phyloP scores from a whole-genome alignment of 768 basidiomycete species.

The Daedalea quercina region DNA sequence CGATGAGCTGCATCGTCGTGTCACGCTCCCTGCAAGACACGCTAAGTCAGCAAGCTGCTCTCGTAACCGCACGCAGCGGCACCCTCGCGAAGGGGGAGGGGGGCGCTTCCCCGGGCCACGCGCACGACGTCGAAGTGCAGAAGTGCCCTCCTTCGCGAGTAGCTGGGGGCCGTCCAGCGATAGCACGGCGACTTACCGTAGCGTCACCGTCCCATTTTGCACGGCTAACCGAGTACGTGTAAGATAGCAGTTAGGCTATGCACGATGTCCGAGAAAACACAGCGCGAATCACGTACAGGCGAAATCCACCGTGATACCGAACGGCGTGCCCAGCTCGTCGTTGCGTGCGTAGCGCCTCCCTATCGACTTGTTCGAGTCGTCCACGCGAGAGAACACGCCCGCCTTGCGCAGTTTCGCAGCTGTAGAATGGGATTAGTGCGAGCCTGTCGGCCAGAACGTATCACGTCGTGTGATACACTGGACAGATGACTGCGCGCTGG shows the following conservation, averaged over 20 bases:
- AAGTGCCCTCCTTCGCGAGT: background rate
- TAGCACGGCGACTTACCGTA: slow-evolving; percentile 53
- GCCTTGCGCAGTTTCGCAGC: slow-evolving; percentile 82
- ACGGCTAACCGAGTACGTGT: slow-evolving; percentile 46
- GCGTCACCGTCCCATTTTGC: slow-evolving; percentile 89
- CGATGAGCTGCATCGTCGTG: slow-evolving; percentile 90
- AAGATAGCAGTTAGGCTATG: background rate
- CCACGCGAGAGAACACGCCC: slow-evolving; percentile 89
- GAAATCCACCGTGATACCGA: slow-evolving; percentile 94
- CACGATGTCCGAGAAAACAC: slow-evolving; percentile 3
- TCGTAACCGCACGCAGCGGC: background rate
- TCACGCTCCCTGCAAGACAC: slow-evolving; percentile 71
- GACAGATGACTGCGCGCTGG: slow-evolving; percentile 8
- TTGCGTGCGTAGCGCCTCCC: slow-evolving; percentile 97
- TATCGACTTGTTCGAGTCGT: slow-evolving; percentile 92
- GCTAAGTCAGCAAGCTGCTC: slow-evolving; percentile 1
- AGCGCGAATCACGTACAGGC: slow-evolving; percentile 50
- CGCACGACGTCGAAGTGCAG: background rate
- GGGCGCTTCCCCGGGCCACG: background rate
- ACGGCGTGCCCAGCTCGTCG: slow-evolving; percentile 97
- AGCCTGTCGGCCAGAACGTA: slow-evolving; percentile 1
- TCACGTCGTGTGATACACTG: background rate
- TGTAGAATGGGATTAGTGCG: slow-evolving; percentile 29
- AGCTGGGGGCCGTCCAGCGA: slow-evolving; percentile 4
- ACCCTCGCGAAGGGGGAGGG: background rate